A percentile compares a stretch with the other conserved stretches of the same genome.
phyloP scores from a whole-genome alignment of 192 early-diverging fungal genomes.

The Podila horticola region DNA sequence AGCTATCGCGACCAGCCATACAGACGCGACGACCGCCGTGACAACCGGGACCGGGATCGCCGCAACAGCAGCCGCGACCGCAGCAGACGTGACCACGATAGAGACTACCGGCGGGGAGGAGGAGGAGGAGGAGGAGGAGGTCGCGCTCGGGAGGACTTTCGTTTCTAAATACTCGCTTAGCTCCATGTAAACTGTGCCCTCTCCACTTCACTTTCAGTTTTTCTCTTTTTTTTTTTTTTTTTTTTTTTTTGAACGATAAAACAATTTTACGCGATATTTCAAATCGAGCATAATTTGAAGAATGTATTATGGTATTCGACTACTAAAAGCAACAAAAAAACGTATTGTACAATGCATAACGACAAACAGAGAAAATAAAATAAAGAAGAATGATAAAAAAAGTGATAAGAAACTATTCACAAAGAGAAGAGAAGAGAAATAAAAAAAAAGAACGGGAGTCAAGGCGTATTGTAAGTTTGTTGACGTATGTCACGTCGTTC shows the following conservation, averaged over 20 bases:
- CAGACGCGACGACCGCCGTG: constrained; percentile 38
- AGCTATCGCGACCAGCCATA: constrained; percentile 49
- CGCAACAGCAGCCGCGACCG: constrained; percentile 56
- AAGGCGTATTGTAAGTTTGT: neutral
- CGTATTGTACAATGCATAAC: too few species aligned
- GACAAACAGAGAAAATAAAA: neutral
- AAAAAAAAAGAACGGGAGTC: neutral
- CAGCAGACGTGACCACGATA: constrained; percentile 56
- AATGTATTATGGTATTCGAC: too few species aligned
- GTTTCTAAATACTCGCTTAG: constrained; percentile 27
- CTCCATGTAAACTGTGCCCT: neutral
- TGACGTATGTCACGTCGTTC: neutral
- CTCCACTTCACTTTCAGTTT: neutral
- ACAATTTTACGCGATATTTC: too few species aligned
- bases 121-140: neutral
- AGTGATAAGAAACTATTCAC: neutral
- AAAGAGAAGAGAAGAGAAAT: constrained; percentile 1
- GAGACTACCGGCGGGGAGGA: constrained; percentile 58
- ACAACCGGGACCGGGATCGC: constrained; percentile 43
- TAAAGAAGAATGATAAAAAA: neutral
- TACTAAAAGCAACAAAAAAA: too few species aligned
- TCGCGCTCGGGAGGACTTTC: constrained; percentile 40
- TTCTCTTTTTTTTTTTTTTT: too few species aligned
- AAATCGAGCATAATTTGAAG: too few species aligned
- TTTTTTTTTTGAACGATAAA: neutral